Conservation (phyloP, 2,329 filamentous ascomycete species). For the Purpureocillium takamizusanense region DNA sequence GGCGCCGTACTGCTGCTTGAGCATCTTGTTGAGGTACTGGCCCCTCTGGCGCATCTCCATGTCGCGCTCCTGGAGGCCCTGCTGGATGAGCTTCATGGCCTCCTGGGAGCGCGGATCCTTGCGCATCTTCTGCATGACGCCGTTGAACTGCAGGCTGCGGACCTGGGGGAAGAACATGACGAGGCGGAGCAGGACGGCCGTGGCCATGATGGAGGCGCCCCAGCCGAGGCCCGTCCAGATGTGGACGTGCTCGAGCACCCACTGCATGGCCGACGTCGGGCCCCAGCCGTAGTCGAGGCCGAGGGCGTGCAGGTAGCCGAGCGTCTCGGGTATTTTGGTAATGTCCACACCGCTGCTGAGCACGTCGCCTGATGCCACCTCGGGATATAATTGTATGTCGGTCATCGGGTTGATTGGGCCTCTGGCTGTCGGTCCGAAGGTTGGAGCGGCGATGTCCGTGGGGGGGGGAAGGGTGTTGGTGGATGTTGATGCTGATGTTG, state of each 20-base stretch:
- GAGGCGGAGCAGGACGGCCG: conserved; percentile 56
- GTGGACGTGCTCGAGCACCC: conserved; percentile 73
- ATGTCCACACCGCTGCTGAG: conserved; percentile 33
- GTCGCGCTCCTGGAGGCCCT: conserved; percentile 32
- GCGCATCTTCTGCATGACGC: conserved; percentile 50
- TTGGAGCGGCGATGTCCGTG: conserved; percentile 2
- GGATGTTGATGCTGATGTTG: no score
- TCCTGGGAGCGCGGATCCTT: conserved; percentile 43
- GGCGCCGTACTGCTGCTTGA: conserved; percentile 26
- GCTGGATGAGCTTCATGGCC: conserved; percentile 40
- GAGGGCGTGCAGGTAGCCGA: conserved; percentile 75
- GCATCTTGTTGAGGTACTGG: conserved; percentile 24
- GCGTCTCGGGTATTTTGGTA: conserved; percentile 58
- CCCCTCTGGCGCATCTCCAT: conserved; percentile 25
- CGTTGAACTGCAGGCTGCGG: conserved; percentile 26
- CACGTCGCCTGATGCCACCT: no score
- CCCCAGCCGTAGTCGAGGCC: conserved; percentile 87
- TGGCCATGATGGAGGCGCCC: conserved; percentile 65
- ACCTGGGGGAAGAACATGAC: conserved; percentile 54
- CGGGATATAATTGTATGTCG: no score
- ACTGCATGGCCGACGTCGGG: conserved; percentile 65
- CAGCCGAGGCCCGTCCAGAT: conserved; percentile 68
- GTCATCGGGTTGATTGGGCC: conserved; percentile 5
- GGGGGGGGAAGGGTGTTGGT: no score
- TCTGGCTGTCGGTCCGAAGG: conserved; percentile 6